phyloP scores from a whole-genome alignment of 805 yeast genomes.

The Candida ponderosae region DNA sequence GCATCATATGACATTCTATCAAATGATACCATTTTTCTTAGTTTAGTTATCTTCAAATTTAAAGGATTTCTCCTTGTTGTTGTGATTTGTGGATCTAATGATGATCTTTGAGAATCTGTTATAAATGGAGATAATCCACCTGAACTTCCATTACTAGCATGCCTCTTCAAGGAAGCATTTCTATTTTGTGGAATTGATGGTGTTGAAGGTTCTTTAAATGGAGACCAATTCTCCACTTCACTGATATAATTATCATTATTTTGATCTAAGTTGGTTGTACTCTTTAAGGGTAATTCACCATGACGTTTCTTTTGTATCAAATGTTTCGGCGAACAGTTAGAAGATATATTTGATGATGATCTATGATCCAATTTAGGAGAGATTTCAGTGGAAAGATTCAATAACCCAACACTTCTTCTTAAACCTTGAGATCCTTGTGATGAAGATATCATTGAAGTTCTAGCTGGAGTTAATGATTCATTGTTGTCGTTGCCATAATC shows the following conservation, averaged over 20 bases:
- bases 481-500: not conserved
- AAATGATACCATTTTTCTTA: constrained; percentile 19
- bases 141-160: constrained; percentile 16
- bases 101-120: constrained; percentile 16
- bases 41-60: constrained; percentile 19
- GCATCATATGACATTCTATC: constrained; percentile 13
- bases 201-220: constrained; percentile 20
- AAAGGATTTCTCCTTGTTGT: constrained; percentile 10
- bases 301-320: constrained; percentile 1
- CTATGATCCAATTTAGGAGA: constrained; percentile 16
- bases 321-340: constrained; percentile 10
- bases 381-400: constrained; percentile 40
- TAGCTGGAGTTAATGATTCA: not conserved
- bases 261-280: constrained; percentile 4
- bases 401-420: constrained; percentile 45
- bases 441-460: constrained; percentile 4
- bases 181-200: constrained; percentile 11
- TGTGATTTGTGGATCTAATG: constrained; percentile 7
- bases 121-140: constrained; percentile 20
- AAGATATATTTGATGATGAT: constrained; percentile 15
- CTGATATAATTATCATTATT: constrained; percentile 12
- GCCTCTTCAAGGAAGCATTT: constrained; percentile 16
- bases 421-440: constrained; percentile 25
- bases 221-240: constrained; percentile 23
- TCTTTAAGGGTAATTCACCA: not conserved